phyloP scores from a whole-genome alignment of 768 basidiomycete species.

The Phylloporus arenicola region DNA sequence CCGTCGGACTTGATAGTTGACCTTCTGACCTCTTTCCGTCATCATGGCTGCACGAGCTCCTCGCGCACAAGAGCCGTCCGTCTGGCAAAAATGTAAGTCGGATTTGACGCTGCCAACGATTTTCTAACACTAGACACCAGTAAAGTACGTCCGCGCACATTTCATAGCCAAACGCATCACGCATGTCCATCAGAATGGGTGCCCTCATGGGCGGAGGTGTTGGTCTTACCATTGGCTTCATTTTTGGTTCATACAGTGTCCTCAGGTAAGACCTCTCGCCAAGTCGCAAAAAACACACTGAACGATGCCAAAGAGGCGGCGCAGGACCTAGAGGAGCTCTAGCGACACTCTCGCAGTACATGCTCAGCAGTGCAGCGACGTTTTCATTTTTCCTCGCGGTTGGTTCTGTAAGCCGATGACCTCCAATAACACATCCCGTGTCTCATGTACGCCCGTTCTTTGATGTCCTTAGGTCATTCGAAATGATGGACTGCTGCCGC shows the following conservation, averaged over 20 bases:
- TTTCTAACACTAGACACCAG: conserved; percentile 32
- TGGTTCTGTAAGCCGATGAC: conserved; percentile 61
- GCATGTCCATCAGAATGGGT: conserved; percentile 63
- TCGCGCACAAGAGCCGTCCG: conserved; percentile 49
- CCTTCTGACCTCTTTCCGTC: conserved; percentile 1
- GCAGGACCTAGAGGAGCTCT: conserved; percentile 87
- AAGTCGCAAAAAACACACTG: not conserved
- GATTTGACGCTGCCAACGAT: not conserved
- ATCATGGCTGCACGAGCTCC: conserved; percentile 33
- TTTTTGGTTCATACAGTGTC: conserved; percentile 93
- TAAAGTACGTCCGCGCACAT: conserved; percentile 46
- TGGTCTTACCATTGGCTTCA: conserved; percentile 94
- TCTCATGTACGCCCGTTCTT: conserved; percentile 2
- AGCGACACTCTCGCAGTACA: conserved; percentile 93
- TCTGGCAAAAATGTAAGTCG: conserved; percentile 71
- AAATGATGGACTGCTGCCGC: conserved; percentile 59
- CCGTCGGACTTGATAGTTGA: conserved; percentile 2
- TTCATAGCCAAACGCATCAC: conserved; percentile 4
- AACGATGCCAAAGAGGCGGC: conserved; percentile 55
- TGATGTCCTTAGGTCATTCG: conserved; percentile 69
- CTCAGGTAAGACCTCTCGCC: conserved; percentile 54
- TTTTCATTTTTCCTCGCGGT: conserved; percentile 97
- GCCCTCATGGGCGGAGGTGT: conserved; percentile 91
- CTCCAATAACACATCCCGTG: not conserved
- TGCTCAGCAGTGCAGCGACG: conserved; percentile 96